Percentiles rank a stretch among this genome's conserved stretches.
These are phyloP conservation scores for Hortiboletus rubellus DNA, from an alignment of 1,284 basidiomycete genomes.

Conservation along the genomic window DNA sequence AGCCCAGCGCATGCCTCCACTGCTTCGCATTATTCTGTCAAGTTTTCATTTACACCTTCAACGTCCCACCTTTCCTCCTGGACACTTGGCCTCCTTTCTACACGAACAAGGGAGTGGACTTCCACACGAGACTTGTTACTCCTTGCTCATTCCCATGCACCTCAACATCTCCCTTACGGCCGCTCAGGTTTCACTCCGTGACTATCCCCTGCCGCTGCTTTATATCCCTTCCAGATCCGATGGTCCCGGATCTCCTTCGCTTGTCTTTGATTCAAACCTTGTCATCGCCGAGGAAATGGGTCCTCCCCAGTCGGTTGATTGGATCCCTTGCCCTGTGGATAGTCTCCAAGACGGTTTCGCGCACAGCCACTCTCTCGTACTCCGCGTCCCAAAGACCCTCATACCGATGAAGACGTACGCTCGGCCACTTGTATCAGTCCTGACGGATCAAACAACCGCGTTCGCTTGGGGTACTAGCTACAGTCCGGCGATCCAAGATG, in stretches of 20 bases:
- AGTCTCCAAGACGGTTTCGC: conserved; percentile 51
- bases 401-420: conserved; percentile 97
- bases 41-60: conserved; percentile 60
- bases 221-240: conserved; percentile 53
- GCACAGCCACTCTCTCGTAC: conserved; percentile 57
- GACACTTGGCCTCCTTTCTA: conserved; percentile 68
- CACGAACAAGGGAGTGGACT: conserved; percentile 69
- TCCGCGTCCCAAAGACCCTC: conserved; percentile 86
- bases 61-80: conserved; percentile 62
- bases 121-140: conserved; percentile 72
- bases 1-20: conserved; percentile 57
- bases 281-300: conserved; percentile 92
- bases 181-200: conserved; percentile 69
- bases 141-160: conserved; percentile 84
- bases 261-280: conserved; percentile 77
- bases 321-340: conserved; percentile 68
- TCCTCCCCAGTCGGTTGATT: conserved; percentile 66
- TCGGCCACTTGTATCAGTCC: conserved; percentile 68
- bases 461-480: conserved; percentile 93
- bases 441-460: conserved; percentile 66
- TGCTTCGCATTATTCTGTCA: conserved; percentile 71
- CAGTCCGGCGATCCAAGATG: conserved; percentile 83
- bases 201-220: conserved; percentile 75
- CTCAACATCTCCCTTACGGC: conserved; percentile 70
- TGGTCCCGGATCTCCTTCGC: conserved; percentile 41